Base-by-base conservation (phyloP, 306 rosid genomes). In the Cyamopsis tetragonoloba region DNA sequence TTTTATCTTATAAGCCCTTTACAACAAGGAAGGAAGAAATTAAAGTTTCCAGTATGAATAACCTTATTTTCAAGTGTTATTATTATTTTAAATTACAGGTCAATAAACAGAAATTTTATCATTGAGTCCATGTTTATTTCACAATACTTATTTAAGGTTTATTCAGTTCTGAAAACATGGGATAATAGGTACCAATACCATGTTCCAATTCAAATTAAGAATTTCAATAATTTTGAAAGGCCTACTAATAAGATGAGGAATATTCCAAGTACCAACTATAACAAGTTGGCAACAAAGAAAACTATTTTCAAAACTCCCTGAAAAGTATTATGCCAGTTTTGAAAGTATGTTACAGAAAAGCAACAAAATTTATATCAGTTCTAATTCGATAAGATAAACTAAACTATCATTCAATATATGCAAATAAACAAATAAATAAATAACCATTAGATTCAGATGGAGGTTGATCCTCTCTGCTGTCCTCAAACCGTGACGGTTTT, bases 381-480 rank as follows among this genome's bases (percentile, higher is more conserved):
- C 46, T 50, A 63, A 50, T 47, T 72, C 9, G 19, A 72, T 26
- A 37, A 31, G 17, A 32, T 31, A 55, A 57, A 4, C 18, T 6
- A 34, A 71, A 49, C 60, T 22, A 47, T 30, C 26, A 63, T 46
- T 35, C 49, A 56, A 56, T 14, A 23, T 23, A 48, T 7, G 35
- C 15, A 27, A 23, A 61, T 0, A 8, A 11, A 13, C 41, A 9
- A 22, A 6, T 5, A 58, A n/a, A n/a, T n/a, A n/a, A n/a, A 10
- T 14, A 1, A 80, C 84, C 84, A 57, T 65, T 57, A 63, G 80
- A 18, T 53, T 64, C 74, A 17, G 14, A 34, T 10, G 51, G 53
- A 56, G 58, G 27, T 65, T 75, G 62, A 28, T 73, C 63, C 7
- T 35, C 70, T 70, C 5, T 39, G 14, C 23, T 38, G 59, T 68